Percentiles rank a stretch among this genome's conserved stretches.
phyloP scores from a whole-genome alignment of 2,329 filamentous ascomycete genomes.

The Aspergillus bombycis region DNA sequence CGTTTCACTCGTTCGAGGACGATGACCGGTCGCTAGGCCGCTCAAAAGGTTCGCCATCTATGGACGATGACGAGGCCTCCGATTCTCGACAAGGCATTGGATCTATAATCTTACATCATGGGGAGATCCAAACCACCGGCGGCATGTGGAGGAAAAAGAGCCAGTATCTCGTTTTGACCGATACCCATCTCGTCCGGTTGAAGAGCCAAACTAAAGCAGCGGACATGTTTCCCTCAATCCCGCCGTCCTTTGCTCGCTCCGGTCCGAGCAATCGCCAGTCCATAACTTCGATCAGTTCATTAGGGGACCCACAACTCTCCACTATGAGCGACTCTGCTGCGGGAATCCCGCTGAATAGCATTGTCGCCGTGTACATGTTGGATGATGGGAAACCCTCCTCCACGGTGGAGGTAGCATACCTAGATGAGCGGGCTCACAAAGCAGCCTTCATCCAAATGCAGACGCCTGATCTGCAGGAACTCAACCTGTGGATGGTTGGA shows the following conservation, averaged over 20 bases:
- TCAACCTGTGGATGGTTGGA: slow-evolving; percentile 65
- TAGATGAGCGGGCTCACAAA: slow-evolving; percentile 66
- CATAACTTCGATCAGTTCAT: slow-evolving; percentile 61
- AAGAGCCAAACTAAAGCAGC: slow-evolving; percentile 68
- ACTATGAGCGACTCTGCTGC: slow-evolving; percentile 58
- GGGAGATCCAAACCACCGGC: slow-evolving; percentile 70
- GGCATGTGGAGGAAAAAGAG: slow-evolving; percentile 73
- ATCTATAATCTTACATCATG: slow-evolving; percentile 63
- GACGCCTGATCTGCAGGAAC: slow-evolving; percentile 65
- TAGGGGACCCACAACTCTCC: slow-evolving; percentile 64
- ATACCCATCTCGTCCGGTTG: slow-evolving; percentile 68
- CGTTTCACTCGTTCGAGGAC: slow-evolving; percentile 55
- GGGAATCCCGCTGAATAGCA: slow-evolving; percentile 63
- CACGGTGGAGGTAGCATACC: slow-evolving; percentile 67
- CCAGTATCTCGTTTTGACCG: slow-evolving; percentile 72
- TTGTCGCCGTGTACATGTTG: slow-evolving; percentile 68
- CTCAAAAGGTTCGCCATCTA: slow-evolving; percentile 51
- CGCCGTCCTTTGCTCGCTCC: slow-evolving; percentile 41
- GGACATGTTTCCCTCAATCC: slow-evolving; percentile 62
- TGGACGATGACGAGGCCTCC: slow-evolving; percentile 50
- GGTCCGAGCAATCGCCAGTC: slow-evolving; percentile 57
- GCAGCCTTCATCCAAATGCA: slow-evolving; percentile 67
- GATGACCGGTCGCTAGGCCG: slow-evolving; percentile 56
- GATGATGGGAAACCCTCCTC: slow-evolving; percentile 70
- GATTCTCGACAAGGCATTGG: slow-evolving; percentile 43